Conservation (phyloP, 2,329 filamentous ascomycete genomes). For the Ophiocordyceps camponoti-leonardi region DNA sequence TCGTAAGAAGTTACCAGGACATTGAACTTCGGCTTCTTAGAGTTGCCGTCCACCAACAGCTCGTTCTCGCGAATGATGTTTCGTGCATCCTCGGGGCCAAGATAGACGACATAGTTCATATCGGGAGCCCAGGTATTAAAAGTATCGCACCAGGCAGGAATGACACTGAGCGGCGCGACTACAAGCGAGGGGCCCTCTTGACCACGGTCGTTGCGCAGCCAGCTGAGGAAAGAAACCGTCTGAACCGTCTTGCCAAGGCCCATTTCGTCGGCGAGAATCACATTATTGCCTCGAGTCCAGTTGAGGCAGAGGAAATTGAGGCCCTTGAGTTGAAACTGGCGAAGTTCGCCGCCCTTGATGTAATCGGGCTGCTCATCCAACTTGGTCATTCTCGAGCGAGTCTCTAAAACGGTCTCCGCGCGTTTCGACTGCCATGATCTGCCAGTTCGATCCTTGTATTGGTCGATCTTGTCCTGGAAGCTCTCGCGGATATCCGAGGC, state of each 20-base stretch:
- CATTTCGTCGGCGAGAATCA: conserved; percentile 97
- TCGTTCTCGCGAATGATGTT: conserved; percentile 83
- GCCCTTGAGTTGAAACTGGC: conserved; percentile 85
- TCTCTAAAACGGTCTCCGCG: conserved; percentile 57
- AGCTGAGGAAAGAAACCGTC: conserved; percentile 92
- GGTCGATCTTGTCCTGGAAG: conserved; percentile 80
- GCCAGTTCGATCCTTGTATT: conserved; percentile 69
- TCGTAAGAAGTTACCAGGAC: conserved; percentile 97
- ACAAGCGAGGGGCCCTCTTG: conserved; percentile 94
- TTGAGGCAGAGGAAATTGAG: conserved; percentile 93
- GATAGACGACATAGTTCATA: conserved; percentile 92
- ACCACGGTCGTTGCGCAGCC: conserved; percentile 74
- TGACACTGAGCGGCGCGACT: conserved; percentile 91
- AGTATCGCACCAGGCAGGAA: conserved; percentile 95
- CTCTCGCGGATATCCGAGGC: conserved; percentile 58
- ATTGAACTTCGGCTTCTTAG: conserved; percentile 86
- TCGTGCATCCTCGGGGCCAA: conserved; percentile 73
- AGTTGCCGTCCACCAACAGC: conserved; percentile 69
- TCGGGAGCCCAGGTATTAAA: conserved; percentile 95
- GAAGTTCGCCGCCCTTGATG: conserved; percentile 66
- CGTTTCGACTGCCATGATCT: conserved; percentile 68
- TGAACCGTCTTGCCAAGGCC: conserved; percentile 96
- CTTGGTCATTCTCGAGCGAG: conserved; percentile 55
- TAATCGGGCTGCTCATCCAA: conserved; percentile 73
- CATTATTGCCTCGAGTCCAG: conserved; percentile 87